Evolutionary conservation across 2,329 filamentous ascomycete genomes (phyloP).

Genomic region (Neocucurbitaria cava): DNA sequence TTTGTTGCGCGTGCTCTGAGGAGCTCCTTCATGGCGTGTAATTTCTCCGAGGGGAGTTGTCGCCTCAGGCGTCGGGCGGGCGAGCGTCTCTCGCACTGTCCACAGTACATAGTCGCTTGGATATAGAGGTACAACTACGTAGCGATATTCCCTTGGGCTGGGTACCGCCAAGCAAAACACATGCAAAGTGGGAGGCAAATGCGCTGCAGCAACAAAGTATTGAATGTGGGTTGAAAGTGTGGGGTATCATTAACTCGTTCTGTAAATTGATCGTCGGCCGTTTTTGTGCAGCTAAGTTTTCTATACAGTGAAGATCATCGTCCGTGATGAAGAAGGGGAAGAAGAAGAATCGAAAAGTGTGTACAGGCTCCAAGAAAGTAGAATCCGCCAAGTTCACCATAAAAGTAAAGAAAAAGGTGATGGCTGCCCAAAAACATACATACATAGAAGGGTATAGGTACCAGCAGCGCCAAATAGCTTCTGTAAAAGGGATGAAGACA

Average conservation of each 20-base stretch:
- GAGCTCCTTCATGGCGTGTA: neutral
- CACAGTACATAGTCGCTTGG: slow-evolving; percentile 30
- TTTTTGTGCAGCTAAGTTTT: slow-evolving; percentile 19
- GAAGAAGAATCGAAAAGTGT: slow-evolving; percentile 5
- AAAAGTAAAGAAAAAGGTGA: slow-evolving; percentile 3
- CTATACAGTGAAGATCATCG: slow-evolving; percentile 21
- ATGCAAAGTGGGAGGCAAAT: neutral
- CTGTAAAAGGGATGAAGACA: slow-evolving; percentile 8
- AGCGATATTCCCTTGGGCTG: neutral
- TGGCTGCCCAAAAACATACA: slow-evolving; percentile 29
- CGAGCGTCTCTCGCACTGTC: slow-evolving; percentile 1
- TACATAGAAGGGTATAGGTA: slow-evolving; percentile 49
- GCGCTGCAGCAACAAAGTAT: neutral
- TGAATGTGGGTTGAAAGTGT: slow-evolving; percentile 9
- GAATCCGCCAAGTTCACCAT: slow-evolving; percentile 5
- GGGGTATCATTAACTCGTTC: slow-evolving; percentile 28
- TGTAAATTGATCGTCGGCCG: slow-evolving; percentile 24
- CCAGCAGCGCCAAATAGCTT: slow-evolving; percentile 28
- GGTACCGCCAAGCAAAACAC: neutral
- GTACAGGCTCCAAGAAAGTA: slow-evolving; percentile 1
- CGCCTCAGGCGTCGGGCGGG: slow-evolving; percentile 5
- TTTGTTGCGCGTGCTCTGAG: neutral
- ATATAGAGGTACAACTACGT: slow-evolving; percentile 16
- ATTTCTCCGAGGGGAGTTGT: slow-evolving; percentile 17
- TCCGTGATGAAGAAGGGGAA: slow-evolving; percentile 1